Evolutionary conservation across 2,329 filamentous ascomycete species (phyloP).

Genomic region (Neocatenulostroma microsporum): DNA sequence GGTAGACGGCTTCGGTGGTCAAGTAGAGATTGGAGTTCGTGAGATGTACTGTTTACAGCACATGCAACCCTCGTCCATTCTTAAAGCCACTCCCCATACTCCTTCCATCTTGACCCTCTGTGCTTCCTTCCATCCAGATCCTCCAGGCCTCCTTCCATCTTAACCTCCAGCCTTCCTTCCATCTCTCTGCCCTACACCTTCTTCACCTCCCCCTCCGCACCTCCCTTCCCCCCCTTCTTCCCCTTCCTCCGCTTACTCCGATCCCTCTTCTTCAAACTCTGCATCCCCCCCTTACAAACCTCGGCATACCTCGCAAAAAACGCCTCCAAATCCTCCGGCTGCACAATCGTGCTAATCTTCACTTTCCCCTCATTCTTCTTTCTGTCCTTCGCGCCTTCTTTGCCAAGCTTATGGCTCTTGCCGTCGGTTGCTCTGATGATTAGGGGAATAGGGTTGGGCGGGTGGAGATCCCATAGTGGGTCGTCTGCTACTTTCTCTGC

Average conservation of each 20-base stretch:
- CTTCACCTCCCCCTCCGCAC: constrained; percentile 11
- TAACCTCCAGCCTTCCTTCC: no score
- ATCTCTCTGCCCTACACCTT: no score
- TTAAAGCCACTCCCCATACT: no score
- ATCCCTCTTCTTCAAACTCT: constrained; percentile 83
- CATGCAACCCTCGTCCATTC: no score
- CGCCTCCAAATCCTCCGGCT: constrained; percentile 62
- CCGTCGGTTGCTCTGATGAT: constrained; percentile 81
- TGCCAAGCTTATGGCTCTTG: constrained; percentile 31
- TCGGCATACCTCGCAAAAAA: constrained; percentile 88
- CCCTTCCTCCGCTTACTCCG: constrained; percentile 76
- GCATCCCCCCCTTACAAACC: constrained; percentile 82
- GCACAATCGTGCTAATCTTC: constrained; percentile 77
- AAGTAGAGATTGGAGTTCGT: no score
- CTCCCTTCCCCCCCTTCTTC: constrained; percentile 51
- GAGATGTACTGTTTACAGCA: no score
- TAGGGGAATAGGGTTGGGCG: constrained; percentile 57
- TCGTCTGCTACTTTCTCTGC: constrained; percentile 39
- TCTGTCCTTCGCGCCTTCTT: constrained; percentile 30
- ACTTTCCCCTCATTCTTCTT: constrained; percentile 53
- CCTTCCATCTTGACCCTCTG: no score
- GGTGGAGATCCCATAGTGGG: constrained; percentile 54
- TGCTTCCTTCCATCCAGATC: no score
- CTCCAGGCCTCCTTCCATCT: no score
- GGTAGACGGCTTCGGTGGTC: no score